Evolutionary conservation across 2,329 filamentous ascomycete genomes (phyloP).

Genomic region (Calonectria montana): DNA sequence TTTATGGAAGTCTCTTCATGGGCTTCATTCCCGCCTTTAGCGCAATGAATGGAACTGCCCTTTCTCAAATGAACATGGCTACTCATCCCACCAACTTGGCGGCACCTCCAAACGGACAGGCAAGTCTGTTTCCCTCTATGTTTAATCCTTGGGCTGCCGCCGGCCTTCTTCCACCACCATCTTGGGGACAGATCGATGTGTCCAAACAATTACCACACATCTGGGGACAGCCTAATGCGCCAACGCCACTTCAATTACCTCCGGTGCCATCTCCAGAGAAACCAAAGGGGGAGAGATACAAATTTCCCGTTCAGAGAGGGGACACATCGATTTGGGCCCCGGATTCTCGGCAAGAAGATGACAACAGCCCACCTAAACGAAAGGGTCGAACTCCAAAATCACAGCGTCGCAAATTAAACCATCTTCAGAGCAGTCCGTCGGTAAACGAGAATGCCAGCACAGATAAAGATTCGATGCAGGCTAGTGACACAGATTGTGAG

Average conservation of each 20-base stretch:
- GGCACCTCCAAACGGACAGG: neutral
- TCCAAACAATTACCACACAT: neutral
- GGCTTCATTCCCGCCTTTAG: conserved; percentile 19
- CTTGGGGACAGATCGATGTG: neutral
- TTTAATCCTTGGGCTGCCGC: conserved; percentile 27
- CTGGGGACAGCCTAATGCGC: neutral
- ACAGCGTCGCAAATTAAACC: neutral
- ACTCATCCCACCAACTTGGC: neutral
- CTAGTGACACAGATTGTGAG: conserved; percentile 20
- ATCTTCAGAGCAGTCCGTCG: neutral
- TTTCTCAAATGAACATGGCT: neutral
- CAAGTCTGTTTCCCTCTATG: neutral
- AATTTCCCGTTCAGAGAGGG: conserved; percentile 45
- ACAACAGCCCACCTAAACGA: conserved; percentile 6
- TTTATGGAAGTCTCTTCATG: conserved; percentile 16
- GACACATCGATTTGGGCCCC: conserved; percentile 50
- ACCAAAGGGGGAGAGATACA: conserved; percentile 43
- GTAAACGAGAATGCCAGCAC: neutral
- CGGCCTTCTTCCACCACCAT: conserved; percentile 11
- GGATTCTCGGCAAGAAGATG: conserved; percentile 17
- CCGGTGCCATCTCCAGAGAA: conserved; percentile 20
- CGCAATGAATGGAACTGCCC: neutral
- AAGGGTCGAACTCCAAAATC: neutral
- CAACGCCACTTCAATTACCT: neutral
- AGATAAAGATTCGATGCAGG: neutral